phyloP scores from a whole-genome alignment of 148 eudicot species.

The Amaranthus cruentus region DNA sequence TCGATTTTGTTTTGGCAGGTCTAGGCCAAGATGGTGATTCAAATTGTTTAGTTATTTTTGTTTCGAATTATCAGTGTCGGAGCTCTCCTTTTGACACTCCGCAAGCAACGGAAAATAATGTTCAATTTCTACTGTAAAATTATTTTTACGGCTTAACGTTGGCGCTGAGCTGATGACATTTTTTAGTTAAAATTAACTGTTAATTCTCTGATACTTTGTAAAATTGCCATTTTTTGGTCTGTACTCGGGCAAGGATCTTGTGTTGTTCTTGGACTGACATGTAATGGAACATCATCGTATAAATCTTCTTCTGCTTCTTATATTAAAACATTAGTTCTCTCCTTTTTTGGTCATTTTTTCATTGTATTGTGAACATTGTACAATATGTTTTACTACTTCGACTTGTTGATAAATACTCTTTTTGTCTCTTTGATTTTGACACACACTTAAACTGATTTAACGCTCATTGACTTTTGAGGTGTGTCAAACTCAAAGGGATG shows the following conservation, averaged over 20 bases:
- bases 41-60: slow-evolving; percentile 12
- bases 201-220: slow-evolving; percentile 33
- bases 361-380: too few relatives aligned
- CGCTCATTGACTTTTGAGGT: too few relatives aligned
- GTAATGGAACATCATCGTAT: slow-evolving; percentile 21
- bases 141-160: slow-evolving; percentile 19
- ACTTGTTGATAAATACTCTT: too few relatives aligned
- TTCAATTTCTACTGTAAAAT: slow-evolving; percentile 24
- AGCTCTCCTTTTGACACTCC: slow-evolving; percentile 31
- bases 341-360: slow-evolving; percentile 4
- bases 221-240: slow-evolving; percentile 34
- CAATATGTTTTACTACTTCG: too few relatives aligned
- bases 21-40: slow-evolving; percentile 50
- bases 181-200: slow-evolving; percentile 19
- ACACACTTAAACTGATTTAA: too few relatives aligned
- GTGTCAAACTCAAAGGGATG: too few relatives aligned
- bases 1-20: slow-evolving; percentile 34
- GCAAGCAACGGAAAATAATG: slow-evolving; percentile 31
- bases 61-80: slow-evolving; percentile 17
- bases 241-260: slow-evolving; percentile 33
- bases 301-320: slow-evolving; percentile 9
- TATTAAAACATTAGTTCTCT: background rate
- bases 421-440: too few relatives aligned
- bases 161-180: slow-evolving; percentile 23
- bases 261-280: slow-evolving; percentile 25